phyloP scores from a whole-genome alignment of 768 basidiomycete genomes.

The Cystofilobasidium ferigula region DNA sequence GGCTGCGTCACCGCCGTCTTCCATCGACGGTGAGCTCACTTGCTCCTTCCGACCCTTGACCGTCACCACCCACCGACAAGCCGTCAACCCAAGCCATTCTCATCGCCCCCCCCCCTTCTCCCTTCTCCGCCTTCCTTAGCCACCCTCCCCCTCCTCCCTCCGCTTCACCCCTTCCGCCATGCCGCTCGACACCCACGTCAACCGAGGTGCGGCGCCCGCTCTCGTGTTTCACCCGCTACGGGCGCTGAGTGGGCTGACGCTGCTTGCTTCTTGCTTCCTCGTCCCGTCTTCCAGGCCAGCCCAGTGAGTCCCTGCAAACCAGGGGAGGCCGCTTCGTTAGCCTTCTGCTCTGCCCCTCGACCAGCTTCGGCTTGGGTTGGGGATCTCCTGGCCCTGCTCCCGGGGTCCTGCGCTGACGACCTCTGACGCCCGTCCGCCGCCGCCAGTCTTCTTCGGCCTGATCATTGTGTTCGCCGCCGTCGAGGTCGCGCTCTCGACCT shows the following conservation, averaged over 20 bases:
- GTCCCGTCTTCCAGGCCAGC: not conserved
- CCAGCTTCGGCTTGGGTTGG: too few relatives aligned
- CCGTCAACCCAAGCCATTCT: not conserved
- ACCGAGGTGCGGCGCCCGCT: constrained; percentile 3
- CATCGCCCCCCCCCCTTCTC: too few relatives aligned
- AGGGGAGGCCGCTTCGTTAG: too few relatives aligned
- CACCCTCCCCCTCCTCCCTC: constrained; percentile 2
- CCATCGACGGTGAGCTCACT: too few relatives aligned
- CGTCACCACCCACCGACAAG: too few relatives aligned
- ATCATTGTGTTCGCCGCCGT: constrained; percentile 55
- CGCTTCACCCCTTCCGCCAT: not conserved
- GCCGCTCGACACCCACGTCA: constrained; percentile 13
- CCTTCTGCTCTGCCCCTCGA: too few relatives aligned
- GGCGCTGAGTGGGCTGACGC: not conserved
- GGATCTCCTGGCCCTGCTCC: too few relatives aligned
- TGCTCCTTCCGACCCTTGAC: too few relatives aligned
- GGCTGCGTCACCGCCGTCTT: too few relatives aligned
- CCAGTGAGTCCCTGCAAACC: not conserved
- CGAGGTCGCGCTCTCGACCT: constrained; percentile 62
- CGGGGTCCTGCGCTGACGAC: not conserved
- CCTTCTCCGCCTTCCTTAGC: not conserved
- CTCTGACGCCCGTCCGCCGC: too few relatives aligned
- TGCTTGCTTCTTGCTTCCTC: not conserved
- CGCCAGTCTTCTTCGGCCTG: constrained; percentile 46
- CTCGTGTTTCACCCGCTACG: not conserved